A percentile compares a stretch with the other conserved stretches of the same genome.
Conservation (phyloP, 352 stramenopile species). For the Pythium sp. region DNA sequence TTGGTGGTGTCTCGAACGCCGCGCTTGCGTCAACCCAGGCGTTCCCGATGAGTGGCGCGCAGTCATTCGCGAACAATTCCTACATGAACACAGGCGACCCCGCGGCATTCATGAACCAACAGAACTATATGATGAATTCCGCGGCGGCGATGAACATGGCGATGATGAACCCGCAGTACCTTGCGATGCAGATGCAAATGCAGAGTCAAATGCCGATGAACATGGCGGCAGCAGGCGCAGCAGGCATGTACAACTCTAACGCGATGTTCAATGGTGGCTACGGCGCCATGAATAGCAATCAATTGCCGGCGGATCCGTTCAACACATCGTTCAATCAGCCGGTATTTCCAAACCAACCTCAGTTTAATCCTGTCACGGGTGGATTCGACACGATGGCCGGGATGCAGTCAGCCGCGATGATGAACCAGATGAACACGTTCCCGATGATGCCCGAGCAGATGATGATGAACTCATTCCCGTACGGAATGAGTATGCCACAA, state of each 20-base stretch:
- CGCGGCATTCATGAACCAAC: slow-evolving; percentile 32
- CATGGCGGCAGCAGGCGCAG: slow-evolving; percentile 22
- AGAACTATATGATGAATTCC: slow-evolving; percentile 48
- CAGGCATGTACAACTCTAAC: slow-evolving; percentile 39
- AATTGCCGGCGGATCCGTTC: slow-evolving; percentile 62
- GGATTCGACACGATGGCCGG: slow-evolving; percentile 28
- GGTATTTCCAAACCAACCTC: slow-evolving; percentile 31
- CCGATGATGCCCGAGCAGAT: slow-evolving; percentile 39
- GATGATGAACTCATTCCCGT: slow-evolving; percentile 44
- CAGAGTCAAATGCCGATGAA: slow-evolving; percentile 45
- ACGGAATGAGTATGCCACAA: slow-evolving; percentile 27
- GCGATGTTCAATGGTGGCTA: slow-evolving; percentile 29
- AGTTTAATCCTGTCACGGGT: slow-evolving; percentile 17
- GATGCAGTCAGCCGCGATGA: slow-evolving; percentile 49
- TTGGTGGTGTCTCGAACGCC: slow-evolving; percentile 10
- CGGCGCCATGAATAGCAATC: slow-evolving; percentile 29
- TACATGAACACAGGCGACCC: slow-evolving; percentile 35
- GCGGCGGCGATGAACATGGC: slow-evolving; percentile 21
- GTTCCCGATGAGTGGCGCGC: slow-evolving; percentile 31
- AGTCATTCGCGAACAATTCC: slow-evolving; percentile 35
- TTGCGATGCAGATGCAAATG: slow-evolving; percentile 59
- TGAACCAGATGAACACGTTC: slow-evolving; percentile 54
- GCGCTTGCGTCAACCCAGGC: slow-evolving; percentile 20
- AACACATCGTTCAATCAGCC: slow-evolving; percentile 48
- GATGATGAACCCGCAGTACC: slow-evolving; percentile 63